Base-by-base conservation (phyloP, 306 rosid genomes). In the Trifolium pratense region DNA sequence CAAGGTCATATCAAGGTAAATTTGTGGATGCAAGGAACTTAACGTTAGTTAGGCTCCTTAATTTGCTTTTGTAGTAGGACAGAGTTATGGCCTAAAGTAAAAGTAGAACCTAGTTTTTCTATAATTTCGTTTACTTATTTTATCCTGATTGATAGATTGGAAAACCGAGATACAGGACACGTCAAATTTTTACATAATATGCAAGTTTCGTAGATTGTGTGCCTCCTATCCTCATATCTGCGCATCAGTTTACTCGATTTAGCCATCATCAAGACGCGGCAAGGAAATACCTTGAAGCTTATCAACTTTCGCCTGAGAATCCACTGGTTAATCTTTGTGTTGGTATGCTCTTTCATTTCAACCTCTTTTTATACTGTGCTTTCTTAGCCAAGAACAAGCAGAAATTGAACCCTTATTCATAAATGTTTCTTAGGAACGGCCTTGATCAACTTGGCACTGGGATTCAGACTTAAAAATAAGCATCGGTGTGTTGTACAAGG, bases 231-330 rank as follows among this genome's bases (percentile, higher is more conserved):
- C 74, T 93, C 74, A 86, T 93, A 76, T 79, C 88, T 2, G 98
- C 87, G 31, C 96, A 91, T 75, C 98, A 91, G 64, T 85, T 84
- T 75, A 89, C 96, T 43, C 5, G 67, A 59, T 79, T 66, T 61
- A 89, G 94, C 75, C 92, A 88, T 69, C 97, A 91, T 68, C 98
- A 91, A 91, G 97, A 91, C 20, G 98, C 97, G 14, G 90, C 96
- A 18, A 88, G 90, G 77, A 91, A 90, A 74, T 93, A 93, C 78
- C 93, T 93, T 51, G 96, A 93, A 85, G 98, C 96, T 67, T 88
- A 89, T 79, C 87, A 86, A 67, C 86, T 83, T 59, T 60, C 86
- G 74, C 97, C 96, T 0, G 89, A 88, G 83, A 88, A 80, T 76
- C 88, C 98, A 52, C 81, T 91, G 81, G 75, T 91, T 74, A 93